phyloP scores from a whole-genome alignment of 768 basidiomycete species.

The Lactifluus piperatus region DNA sequence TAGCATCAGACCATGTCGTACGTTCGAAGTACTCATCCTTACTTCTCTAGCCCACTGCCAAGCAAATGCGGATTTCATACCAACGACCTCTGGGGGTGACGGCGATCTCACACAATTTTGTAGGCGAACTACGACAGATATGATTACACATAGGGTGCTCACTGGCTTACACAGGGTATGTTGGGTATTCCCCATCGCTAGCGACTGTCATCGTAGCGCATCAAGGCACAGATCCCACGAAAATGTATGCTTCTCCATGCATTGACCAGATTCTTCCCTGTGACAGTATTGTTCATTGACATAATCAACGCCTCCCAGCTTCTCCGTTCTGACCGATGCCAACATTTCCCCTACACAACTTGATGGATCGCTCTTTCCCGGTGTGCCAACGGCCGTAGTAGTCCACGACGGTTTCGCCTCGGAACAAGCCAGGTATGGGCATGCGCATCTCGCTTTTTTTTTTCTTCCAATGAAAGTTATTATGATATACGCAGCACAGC shows the following conservation, averaged over 20 bases:
- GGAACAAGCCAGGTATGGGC: conserved; percentile 32
- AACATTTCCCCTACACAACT: conserved; percentile 29
- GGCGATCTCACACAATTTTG: conserved; percentile 37
- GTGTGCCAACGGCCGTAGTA: conserved; percentile 33
- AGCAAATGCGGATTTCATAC: conserved; percentile 40
- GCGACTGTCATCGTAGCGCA: conserved; percentile 31
- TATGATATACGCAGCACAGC: conserved; percentile 6
- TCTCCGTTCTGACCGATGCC: conserved; percentile 34
- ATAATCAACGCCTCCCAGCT: conserved; percentile 22
- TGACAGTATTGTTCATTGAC: neutral
- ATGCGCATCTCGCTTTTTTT: no score
- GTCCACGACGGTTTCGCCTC: conserved; percentile 41
- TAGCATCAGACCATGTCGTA: neutral
- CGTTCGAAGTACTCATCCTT: neutral
- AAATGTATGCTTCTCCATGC: conserved; percentile 26
- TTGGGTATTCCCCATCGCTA: conserved; percentile 40
- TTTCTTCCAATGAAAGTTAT: neutral
- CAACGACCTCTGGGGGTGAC: conserved; percentile 41
- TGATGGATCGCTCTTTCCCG: conserved; percentile 41
- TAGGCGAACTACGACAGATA: conserved; percentile 17
- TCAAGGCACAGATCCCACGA: conserved; percentile 30
- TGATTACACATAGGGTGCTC: neutral
- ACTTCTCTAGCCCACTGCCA: conserved; percentile 34
- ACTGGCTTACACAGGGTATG: conserved; percentile 34
- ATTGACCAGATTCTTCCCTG: neutral